phyloP scores from a whole-genome alignment of 2,329 filamentous ascomycete genomes.

The Ascochyta koolunga region DNA sequence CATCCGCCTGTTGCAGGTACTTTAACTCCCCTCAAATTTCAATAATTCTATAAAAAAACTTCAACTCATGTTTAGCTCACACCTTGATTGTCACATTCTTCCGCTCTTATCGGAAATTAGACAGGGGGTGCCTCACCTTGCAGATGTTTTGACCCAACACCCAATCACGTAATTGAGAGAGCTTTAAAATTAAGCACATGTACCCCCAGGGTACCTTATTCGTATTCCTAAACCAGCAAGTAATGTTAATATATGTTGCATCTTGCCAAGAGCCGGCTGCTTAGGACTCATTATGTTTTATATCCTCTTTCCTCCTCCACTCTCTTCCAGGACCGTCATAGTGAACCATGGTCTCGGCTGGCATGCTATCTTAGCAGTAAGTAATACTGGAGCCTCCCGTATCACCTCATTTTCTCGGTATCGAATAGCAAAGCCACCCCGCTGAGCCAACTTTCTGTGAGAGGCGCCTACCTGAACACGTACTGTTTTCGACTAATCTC shows the following conservation, averaged over 20 bases:
- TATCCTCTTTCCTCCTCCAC: constrained; percentile 19
- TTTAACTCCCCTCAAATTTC: background rate
- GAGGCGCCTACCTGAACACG: constrained; percentile 24
- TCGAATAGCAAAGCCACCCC: constrained; percentile 33
- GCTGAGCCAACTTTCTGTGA: constrained; percentile 29
- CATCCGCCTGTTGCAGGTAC: background rate
- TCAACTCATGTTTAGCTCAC: constrained; percentile 20
- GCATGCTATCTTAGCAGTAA: constrained; percentile 29
- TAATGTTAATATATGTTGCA: constrained; percentile 35
- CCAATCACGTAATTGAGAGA: constrained; percentile 23
- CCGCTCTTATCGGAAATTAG: constrained; percentile 25
- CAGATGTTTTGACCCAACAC: constrained; percentile 23
- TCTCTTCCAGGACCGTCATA: constrained; percentile 21
- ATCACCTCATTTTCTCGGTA: constrained; percentile 41
- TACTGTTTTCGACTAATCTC: constrained; percentile 28
- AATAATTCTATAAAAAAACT: constrained; percentile 14
- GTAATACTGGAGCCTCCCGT: constrained; percentile 32
- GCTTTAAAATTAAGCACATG: constrained; percentile 19
- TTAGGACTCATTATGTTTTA: constrained; percentile 23
- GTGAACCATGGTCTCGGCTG: constrained; percentile 27
- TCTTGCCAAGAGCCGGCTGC: constrained; percentile 34
- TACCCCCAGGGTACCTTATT: constrained; percentile 19
- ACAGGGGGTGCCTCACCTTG: constrained; percentile 22
- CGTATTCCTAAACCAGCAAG: constrained; percentile 45
- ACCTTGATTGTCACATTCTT: constrained; percentile 20